Conservation (phyloP, 2,329 filamentous ascomycete species). For the Thermothelomyces thermophilus region DNA sequence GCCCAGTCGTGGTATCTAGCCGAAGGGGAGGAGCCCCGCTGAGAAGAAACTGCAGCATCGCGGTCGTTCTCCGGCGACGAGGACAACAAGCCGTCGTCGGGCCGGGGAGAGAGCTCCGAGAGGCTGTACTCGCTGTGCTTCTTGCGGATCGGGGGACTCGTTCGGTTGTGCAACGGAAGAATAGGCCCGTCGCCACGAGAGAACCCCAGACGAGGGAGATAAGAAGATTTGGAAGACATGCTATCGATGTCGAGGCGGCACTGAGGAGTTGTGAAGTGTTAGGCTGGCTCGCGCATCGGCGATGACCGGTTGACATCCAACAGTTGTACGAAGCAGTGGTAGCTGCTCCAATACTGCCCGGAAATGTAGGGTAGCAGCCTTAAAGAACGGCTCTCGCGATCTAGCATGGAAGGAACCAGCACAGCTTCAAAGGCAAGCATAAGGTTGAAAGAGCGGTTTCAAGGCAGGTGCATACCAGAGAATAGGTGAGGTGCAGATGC, state of each 20-base stretch:
- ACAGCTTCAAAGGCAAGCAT: too few species aligned
- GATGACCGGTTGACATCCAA: too few species aligned
- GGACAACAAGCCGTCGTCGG: slow-evolving; percentile 22
- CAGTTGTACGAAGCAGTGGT: too few species aligned
- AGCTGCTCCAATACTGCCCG: too few species aligned
- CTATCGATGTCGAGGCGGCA: not conserved
- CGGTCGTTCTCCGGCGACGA: slow-evolving; percentile 10
- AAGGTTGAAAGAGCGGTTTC: too few species aligned
- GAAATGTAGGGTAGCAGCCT: too few species aligned
- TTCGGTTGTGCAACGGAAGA: slow-evolving; percentile 26
- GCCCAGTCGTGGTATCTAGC: slow-evolving; percentile 18
- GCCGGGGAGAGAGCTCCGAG: slow-evolving; percentile 29
- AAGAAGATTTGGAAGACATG: slow-evolving; percentile 28
- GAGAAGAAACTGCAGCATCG: slow-evolving; percentile 11
- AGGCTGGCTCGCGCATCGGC: not conserved
- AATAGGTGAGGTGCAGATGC: not conserved
- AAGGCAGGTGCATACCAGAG: not conserved
- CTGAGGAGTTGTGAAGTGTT: not conserved
- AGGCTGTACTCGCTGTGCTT: slow-evolving; percentile 32
- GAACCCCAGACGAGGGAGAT: slow-evolving; percentile 29
- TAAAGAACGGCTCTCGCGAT: too few species aligned
- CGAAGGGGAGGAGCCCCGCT: slow-evolving; percentile 17
- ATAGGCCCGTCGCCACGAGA: slow-evolving; percentile 23
- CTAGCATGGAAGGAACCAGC: too few species aligned
- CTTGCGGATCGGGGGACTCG: slow-evolving; percentile 25